Evolutionary conservation across 805 yeast species (phyloP).

Genomic region (Candida pseudoglaebosa): DNA sequence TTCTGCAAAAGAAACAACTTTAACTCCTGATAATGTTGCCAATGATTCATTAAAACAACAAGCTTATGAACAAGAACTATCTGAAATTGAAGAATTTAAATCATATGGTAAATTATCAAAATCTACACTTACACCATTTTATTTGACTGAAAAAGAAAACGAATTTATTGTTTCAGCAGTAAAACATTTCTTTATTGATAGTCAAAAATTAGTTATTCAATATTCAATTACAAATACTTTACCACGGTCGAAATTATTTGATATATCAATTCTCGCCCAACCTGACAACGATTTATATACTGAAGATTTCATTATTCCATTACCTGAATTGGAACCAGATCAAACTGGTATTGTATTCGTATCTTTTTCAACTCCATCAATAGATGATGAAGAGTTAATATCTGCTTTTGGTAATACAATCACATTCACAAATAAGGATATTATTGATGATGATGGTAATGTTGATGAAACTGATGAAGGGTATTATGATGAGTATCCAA

Average conservation of each 20-base stretch:
- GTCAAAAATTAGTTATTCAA: slow-evolving; percentile 71
- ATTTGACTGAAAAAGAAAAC: slow-evolving; percentile 86
- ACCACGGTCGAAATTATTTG: slow-evolving; percentile 69
- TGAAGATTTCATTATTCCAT: slow-evolving; percentile 73
- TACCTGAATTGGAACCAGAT: slow-evolving; percentile 68
- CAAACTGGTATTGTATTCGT: slow-evolving; percentile 74
- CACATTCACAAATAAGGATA: slow-evolving; percentile 73
- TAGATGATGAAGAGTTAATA: slow-evolving; percentile 38
- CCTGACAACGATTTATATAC: slow-evolving; percentile 54
- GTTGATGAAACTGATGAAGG: slow-evolving; percentile 72
- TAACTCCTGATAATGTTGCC: slow-evolving; percentile 16
- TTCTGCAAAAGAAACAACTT: slow-evolving; percentile 10
- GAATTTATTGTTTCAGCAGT: slow-evolving; percentile 85
- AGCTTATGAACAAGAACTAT: slow-evolving; percentile 65
- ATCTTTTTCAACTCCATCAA: slow-evolving; percentile 60
- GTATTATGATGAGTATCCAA: slow-evolving; percentile 87
- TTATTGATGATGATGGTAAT: slow-evolving; percentile 66
- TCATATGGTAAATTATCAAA: slow-evolving; percentile 72
- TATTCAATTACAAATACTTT: slow-evolving; percentile 83
- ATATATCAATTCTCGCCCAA: slow-evolving; percentile 67
- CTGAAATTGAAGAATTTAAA: slow-evolving; percentile 67
- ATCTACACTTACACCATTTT: slow-evolving; percentile 54
- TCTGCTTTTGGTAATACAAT: slow-evolving; percentile 61
- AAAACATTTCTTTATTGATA: slow-evolving; percentile 71
- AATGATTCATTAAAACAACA: slow-evolving; percentile 46